Conservation (phyloP, 352 stramenopile genomes). For the Globisporangium carolinianum region DNA sequence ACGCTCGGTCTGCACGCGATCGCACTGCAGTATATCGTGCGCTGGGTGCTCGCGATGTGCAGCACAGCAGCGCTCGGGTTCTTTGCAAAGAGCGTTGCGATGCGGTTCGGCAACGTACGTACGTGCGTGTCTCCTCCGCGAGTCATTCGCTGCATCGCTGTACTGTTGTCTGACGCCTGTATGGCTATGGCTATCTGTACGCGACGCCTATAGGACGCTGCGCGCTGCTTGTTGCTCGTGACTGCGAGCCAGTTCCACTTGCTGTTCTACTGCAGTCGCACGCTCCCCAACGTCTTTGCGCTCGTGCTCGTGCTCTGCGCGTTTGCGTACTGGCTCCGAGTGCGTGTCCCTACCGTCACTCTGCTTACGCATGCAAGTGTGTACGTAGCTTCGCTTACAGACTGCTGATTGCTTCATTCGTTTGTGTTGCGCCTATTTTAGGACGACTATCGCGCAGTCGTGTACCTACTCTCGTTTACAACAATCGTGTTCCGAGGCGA, state of each 20-base stretch:
- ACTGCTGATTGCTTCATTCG: not conserved
- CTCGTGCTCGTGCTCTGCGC: constrained; percentile 73
- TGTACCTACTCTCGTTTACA: constrained; percentile 87
- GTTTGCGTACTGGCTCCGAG: constrained; percentile 54
- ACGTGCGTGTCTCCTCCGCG: not conserved
- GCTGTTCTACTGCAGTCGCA: constrained; percentile 95
- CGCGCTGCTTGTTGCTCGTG: constrained; percentile 82
- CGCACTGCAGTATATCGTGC: constrained; percentile 49
- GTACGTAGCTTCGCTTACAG: not conserved
- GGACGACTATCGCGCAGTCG: constrained; percentile 31
- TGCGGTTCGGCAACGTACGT: constrained; percentile 43
- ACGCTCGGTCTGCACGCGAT: constrained; percentile 31
- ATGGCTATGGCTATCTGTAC: not conserved
- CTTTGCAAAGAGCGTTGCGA: constrained; percentile 54
- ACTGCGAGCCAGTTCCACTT: constrained; percentile 95
- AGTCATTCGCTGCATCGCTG: no score
- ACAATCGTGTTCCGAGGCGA: constrained; percentile 97
- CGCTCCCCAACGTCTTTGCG: constrained; percentile 97
- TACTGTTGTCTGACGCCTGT: not conserved
- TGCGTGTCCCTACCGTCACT: constrained; percentile 5
- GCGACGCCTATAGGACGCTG: constrained; percentile 24
- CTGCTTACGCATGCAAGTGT: not conserved
- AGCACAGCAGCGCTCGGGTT: constrained; percentile 45
- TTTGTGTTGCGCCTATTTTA: constrained; percentile 3
- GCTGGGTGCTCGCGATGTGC: constrained; percentile 52